Evolutionary conservation across 2,329 filamentous ascomycete genomes (phyloP).

Genomic region (Cladophialophora carrionii): DNA sequence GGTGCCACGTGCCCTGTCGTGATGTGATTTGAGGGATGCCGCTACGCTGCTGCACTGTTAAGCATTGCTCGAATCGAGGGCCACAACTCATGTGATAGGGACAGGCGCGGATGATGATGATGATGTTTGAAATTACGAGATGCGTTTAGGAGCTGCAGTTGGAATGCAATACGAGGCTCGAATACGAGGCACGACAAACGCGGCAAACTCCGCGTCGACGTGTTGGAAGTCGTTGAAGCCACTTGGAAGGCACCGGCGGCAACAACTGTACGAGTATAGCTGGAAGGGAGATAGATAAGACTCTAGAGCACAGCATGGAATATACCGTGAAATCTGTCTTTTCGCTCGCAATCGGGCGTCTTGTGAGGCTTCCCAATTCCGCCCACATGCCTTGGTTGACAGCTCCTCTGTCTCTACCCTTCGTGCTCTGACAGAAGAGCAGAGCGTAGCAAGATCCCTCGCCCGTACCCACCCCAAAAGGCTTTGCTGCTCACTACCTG

Average conservation of each 20-base stretch:
- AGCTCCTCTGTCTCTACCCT: neutral
- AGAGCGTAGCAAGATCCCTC: neutral
- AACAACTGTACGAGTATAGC: neutral
- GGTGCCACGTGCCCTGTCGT: neutral
- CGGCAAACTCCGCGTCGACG: neutral
- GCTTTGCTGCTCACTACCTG: neutral
- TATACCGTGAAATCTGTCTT: neutral
- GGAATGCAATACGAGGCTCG: neutral
- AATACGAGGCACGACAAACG: neutral
- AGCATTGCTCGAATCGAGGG: neutral
- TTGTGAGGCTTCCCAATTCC: neutral
- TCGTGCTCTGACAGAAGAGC: neutral
- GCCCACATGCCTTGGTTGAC: neutral
- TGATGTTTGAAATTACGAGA: no score
- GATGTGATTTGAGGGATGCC: neutral
- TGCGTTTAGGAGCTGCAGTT: neutral
- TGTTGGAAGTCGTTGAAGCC: neutral
- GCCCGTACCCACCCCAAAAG: no score
- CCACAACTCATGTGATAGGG: neutral
- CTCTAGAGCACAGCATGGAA: neutral
- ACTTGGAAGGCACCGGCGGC: neutral
- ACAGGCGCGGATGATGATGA: no score
- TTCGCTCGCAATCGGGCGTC: neutral
- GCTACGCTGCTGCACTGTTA: neutral
- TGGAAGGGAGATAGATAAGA: neutral